phyloP scores from a whole-genome alignment of 345 rosid genomes.

The Conringia planisiliqua region DNA sequence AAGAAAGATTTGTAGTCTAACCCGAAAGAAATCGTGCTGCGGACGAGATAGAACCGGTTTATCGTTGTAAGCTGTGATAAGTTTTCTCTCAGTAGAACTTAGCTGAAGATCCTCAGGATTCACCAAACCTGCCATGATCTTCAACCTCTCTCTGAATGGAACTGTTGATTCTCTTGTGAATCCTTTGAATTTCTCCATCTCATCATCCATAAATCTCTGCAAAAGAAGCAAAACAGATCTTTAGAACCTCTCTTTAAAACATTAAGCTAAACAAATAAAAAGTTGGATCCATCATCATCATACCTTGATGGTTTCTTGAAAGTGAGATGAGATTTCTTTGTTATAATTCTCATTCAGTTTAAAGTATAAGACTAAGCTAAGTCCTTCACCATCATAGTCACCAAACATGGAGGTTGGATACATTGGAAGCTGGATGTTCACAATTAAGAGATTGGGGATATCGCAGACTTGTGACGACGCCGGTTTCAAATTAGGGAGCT shows the following conservation, averaged over 20 bases:
- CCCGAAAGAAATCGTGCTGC: conserved; percentile 70
- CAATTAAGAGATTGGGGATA: conserved; percentile 54
- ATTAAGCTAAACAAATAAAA: background rate
- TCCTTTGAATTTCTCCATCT: conserved; percentile 66
- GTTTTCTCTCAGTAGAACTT: conserved; percentile 68
- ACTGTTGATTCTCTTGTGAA: conserved; percentile 56
- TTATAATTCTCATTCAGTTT: conserved; percentile 53
- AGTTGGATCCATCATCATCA: background rate
- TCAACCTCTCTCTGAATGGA: conserved; percentile 78
- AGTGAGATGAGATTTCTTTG: conserved; percentile 54
- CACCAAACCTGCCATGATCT: conserved; percentile 64
- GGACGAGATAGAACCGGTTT: conserved; percentile 87
- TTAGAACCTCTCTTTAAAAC: background rate
- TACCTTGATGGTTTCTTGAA: conserved; percentile 72
- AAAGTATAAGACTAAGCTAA: conserved; percentile 77
- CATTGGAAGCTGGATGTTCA: conserved; percentile 78
- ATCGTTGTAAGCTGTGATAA: conserved; percentile 64
- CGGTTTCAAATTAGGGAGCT: conserved; percentile 50
- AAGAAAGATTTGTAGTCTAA: conserved; percentile 17
- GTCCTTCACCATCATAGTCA: conserved; percentile 79
- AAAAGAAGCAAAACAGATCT: background rate
- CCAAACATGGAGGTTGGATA: conserved; percentile 66
- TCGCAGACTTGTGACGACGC: conserved; percentile 33
- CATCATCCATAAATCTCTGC: conserved; percentile 68
- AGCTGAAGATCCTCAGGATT: conserved; percentile 75